Evolutionary conservation across 2,329 filamentous ascomycete genomes (phyloP).

Genomic region (Trichophyton schoenleinii): DNA sequence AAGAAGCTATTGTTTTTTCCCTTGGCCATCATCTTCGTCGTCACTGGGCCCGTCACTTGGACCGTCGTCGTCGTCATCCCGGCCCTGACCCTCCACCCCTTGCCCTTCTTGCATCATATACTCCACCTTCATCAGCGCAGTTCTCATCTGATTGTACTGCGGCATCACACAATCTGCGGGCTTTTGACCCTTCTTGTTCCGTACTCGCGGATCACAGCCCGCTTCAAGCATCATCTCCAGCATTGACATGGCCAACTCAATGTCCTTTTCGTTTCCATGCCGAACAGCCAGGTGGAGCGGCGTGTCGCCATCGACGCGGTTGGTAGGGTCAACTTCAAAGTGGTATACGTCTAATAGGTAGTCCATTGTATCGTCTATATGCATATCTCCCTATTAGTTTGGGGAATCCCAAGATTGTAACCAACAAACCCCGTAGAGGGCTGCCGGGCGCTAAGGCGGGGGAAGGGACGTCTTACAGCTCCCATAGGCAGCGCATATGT

Average conservation of each 20-base stretch:
- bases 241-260: constrained; percentile 33
- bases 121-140: constrained; percentile 33
- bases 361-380: constrained; percentile 37
- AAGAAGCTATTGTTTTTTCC: background rate
- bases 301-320: constrained; percentile 35
- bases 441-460: background rate
- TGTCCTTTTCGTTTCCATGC: constrained; percentile 36
- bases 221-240: constrained; percentile 39
- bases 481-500: constrained; percentile 74
- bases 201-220: constrained; percentile 36
- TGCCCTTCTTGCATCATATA: constrained; percentile 35
- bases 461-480: constrained; percentile 53
- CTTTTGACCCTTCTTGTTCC: constrained; percentile 37
- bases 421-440: too few species aligned
- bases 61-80: constrained; percentile 24
- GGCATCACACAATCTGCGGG: constrained; percentile 33
- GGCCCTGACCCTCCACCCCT: constrained; percentile 19
- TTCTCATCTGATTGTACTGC: constrained; percentile 31
- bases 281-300: constrained; percentile 35
- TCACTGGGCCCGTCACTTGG: constrained; percentile 20
- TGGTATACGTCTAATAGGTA: constrained; percentile 36
- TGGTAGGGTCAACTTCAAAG: constrained; percentile 38
- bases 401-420: background rate
- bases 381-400: background rate
- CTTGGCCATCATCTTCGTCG: constrained; percentile 24